Conservation (phyloP, 805 yeast genomes). For the Saturnispora mendoncae region DNA sequence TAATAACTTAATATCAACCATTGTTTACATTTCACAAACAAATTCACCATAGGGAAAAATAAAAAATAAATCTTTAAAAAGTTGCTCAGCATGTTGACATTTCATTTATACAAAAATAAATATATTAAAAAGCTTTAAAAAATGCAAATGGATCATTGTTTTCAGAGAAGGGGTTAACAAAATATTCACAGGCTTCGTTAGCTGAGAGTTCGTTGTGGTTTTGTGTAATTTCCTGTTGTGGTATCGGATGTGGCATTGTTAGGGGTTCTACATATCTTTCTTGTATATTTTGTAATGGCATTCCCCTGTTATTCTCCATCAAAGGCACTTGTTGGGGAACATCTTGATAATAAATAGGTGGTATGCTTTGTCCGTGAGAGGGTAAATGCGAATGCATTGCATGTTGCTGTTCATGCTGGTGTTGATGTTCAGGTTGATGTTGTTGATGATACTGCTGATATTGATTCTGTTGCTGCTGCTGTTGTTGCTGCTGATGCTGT, state of each 20-base stretch:
- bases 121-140: conserved; percentile 2
- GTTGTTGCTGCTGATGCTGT: conserved; percentile 6
- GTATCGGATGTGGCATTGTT: no score
- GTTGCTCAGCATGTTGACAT: conserved; percentile 2
- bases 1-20: background rate
- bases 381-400: no score
- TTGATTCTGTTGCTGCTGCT: conserved; percentile 3
- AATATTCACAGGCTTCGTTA: background rate
- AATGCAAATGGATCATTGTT: conserved; percentile 5
- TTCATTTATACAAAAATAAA: background rate
- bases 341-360: background rate
- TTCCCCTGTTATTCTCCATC: background rate
- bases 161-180: conserved; percentile 1
- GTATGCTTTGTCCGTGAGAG: background rate
- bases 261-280: background rate
- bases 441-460: background rate
- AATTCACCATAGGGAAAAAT: no score
- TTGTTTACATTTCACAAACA: background rate
- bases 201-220: no score
- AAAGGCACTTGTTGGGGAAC: background rate
- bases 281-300: background rate
- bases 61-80: background rate
- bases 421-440: background rate
- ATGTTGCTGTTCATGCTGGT: background rate
- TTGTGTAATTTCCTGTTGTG: no score